phyloP scores from a whole-genome alignment of 2,329 filamentous ascomycete genomes.

The Colletotrichum nymphaeae region DNA sequence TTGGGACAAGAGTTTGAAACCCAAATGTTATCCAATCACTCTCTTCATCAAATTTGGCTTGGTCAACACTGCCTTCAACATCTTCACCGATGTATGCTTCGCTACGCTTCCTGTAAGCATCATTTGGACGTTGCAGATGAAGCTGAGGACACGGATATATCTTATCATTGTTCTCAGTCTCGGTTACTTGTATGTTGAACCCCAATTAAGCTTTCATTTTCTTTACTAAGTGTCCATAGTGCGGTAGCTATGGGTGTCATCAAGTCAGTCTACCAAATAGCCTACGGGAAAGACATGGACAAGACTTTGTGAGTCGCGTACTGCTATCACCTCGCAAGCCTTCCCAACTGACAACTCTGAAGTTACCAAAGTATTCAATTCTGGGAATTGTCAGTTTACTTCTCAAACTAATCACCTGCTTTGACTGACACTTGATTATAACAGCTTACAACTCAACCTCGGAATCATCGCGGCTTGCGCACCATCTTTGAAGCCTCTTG shows the following conservation, averaged over 20 bases:
- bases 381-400: conserved; percentile 46
- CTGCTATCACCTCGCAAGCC: not conserved
- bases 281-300: conserved; percentile 44
- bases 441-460: conserved; percentile 52
- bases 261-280: conserved; percentile 50
- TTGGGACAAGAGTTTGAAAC: conserved; percentile 22
- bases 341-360: not conserved
- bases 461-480: conserved; percentile 52
- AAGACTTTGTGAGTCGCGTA: conserved; percentile 44
- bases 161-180: conserved; percentile 44
- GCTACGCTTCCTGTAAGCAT: conserved; percentile 54
- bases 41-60: conserved; percentile 20
- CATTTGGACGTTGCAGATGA: conserved; percentile 53
- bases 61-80: conserved; percentile 11
- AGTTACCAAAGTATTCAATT: conserved; percentile 41
- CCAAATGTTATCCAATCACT: conserved; percentile 14
- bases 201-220: not conserved
- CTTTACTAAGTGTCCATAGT: conserved; percentile 35
- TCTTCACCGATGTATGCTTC: conserved; percentile 52
- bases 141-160: conserved; percentile 48
- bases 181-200: conserved; percentile 33
- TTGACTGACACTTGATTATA: conserved; percentile 2
- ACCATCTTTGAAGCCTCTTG: conserved; percentile 51
- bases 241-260: conserved; percentile 52
- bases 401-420: not conserved